Evolutionary conservation across 192 early-diverging fungal genomes (phyloP), one percentile per base, ranked within the genome.

Genomic region (Pilobolus umbonatus): DNA sequence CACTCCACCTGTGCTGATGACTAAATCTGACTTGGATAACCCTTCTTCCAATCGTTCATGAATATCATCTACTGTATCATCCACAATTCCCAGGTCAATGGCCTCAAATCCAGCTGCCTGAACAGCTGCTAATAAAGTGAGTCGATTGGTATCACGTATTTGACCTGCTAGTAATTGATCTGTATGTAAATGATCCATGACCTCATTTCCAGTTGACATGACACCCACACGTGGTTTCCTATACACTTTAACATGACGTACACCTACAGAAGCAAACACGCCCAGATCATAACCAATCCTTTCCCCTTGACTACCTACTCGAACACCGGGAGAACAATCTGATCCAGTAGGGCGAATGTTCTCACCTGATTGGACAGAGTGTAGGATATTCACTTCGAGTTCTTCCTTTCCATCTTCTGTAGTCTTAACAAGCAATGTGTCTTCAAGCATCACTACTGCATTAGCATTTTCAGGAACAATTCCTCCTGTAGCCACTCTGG

Each of bases 371-470:
- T 50, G 55, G 4, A 38, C n/a, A 55, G 51, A 11, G 2, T 46
- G 4, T 17, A 63, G 19, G n/a, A 22, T 17, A 49, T 64, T 38
- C 24, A 71, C 62, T 54, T 68, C 31, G 21, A 76, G 65, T 62
- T 92, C 88, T 24, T 77, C 76, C 2, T 71, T 65, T 11, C 79
- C 82, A 42, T 85, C 82, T 29, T 61, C 70, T 1, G 75, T 78
- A 0, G 72, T 60, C 35, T 66, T 64, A n/a, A 87, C 60, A 5
- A 98, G 71, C 45, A 71, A 61, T 1, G 96, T 96, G 54, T 96
- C 86, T 64, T 98, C 96, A 15, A 96, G 87, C 96, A 98, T 98
- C 12, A 96, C 87, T n/a, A 98, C 88, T 9, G 92, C 93, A 32
- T 82, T 82, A 0, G 96, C 91, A 5, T 89, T 89, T 2, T 65